Base-by-base conservation (phyloP, 73 alveolate genomes). In the Paramecium bursaria region DNA sequence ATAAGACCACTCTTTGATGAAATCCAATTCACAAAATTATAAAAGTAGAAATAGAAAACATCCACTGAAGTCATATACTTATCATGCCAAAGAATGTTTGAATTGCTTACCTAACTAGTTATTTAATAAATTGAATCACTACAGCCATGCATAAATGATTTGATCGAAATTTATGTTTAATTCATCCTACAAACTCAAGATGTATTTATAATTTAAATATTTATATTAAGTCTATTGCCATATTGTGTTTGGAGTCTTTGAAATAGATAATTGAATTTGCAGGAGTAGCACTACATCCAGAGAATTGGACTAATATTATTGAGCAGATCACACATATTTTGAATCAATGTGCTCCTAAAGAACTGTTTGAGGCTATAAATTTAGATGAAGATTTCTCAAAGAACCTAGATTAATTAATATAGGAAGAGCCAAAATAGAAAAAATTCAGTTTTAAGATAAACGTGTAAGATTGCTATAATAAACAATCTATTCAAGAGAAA, bases 1-100 rank as follows among this genome's bases (percentile, higher is more conserved):
- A 44, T 79, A 6, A 79, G 89, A 79, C 89, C 89, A 39, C 73
- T 79, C 35, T 79, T 79, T 35, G 89, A 79, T 44, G 89, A 79
- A 11, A 79, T 79, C 21, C 50, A 79, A 23, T 79, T 79, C 54
- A 49, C 85, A 2, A 67, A 67, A 67, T 42, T 15, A 17, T 19
- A 67, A 67, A 7, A 2, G 4, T 15, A 11, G 1, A 67, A 67
- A 42, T 17, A 67, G 44, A 39, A 67, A 30, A 39, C 33, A 39
- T 19, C 54, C 47, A 67, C 33, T 25, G 44, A 42, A 67, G 33
- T 22, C 50, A 19, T 67, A 3, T 10, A n/a, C 9, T 23, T 50
- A 27, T 30, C 82, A 35, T 33, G 60, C 39, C 33, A 67, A 67
- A 67, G 33, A 19, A 67, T 57, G 3, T 67, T 67, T 42, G 26